Base-by-base conservation (phyloP, 148 eudicot species). In the Agrostemma githago region DNA sequence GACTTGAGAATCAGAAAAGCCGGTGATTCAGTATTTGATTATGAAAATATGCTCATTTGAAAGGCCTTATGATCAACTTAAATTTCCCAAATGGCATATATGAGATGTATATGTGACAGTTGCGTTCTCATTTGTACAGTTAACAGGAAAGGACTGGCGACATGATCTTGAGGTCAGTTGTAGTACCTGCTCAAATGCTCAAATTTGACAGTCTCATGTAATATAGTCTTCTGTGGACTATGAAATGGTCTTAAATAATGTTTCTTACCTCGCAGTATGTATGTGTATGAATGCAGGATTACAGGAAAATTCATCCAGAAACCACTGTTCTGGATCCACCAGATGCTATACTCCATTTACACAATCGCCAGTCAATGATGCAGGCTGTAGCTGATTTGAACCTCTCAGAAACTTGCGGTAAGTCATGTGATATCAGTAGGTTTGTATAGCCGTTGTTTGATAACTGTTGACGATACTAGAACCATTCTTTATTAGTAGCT, bases 321-420 rank as follows among this genome's bases (percentile, higher is more conserved):
- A 96, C 90, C 53, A 90, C 89, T 37, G 89, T 95, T 77, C 91
- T 95, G 60, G 99, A 95, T 83, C 97, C 99, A 78, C 99, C 99
- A 59, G 84, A 88, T 84, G 99, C 99, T 78, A 95, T 95, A 68
- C 88, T 89, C 70, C 96, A 90, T 77, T 83, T 95, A 10, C 84
- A 88, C 82, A 92, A 92, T 80, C 91, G 99, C 68, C 97, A 92
- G 73, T 90, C 86, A 53, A 95, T 95, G 99, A 91, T 95, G 74
- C 92, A 92, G 82, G 96, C 84, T 75, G 99, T 95, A 80, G 84
- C 92, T 68, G 96, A 92, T 73, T 78, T 95, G 82, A 84, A 87
- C 75, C 77, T 95, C 43, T 86, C 96, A 38, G 91, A 85, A 72
- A 77, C 80, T 20, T 85, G 85, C 76, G 99, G 99, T 95, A 89